phyloP scores from a whole-genome alignment of 2,329 filamentous ascomycete species.

The Erysiphe neolycopersici region DNA sequence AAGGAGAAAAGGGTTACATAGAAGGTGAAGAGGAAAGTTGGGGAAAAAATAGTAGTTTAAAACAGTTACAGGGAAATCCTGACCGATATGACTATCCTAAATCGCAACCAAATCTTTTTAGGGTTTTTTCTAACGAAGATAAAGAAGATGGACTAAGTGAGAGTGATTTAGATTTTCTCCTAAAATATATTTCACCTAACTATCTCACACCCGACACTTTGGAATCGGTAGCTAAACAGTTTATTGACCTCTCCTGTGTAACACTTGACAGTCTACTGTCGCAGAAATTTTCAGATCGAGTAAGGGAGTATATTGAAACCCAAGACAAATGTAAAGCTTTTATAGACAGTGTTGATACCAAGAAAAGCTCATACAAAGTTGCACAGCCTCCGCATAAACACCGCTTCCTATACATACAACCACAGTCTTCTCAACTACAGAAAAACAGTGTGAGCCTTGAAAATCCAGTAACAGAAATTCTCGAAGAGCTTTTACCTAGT shows the following conservation, averaged over 20 bases:
- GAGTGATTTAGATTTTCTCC: conserved; percentile 62
- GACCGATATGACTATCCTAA: conserved; percentile 71
- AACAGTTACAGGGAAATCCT: conserved; percentile 75
- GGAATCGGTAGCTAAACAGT: conserved; percentile 53
- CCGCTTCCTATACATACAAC: conserved; percentile 60
- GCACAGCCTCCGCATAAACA: conserved; percentile 87
- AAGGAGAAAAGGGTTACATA: conserved; percentile 78
- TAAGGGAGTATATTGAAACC: conserved; percentile 44
- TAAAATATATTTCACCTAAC: conserved; percentile 69
- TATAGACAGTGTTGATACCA: conserved; percentile 25
- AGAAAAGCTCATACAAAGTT: conserved; percentile 39
- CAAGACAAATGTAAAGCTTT: conserved; percentile 27
- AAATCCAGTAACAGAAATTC: conserved; percentile 45
- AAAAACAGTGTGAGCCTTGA: conserved; percentile 1
- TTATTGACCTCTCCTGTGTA: conserved; percentile 61
- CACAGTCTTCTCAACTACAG: conserved; percentile 12
- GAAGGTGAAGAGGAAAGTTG: conserved; percentile 70
- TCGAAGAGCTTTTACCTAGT: conserved; percentile 64
- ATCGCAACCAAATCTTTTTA: conserved; percentile 24
- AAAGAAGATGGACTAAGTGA: conserved; percentile 40
- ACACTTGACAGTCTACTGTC: conserved; percentile 56
- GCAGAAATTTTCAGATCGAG: conserved; percentile 43
- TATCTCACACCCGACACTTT: conserved; percentile 84
- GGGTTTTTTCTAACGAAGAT: conserved; percentile 7
- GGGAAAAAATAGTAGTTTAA: conserved; percentile 68